Evolutionary conservation across 2,329 filamentous ascomycete species (phyloP), one percentile per base, ranked within the genome.

Genomic region (Neurospora sp.): DNA sequence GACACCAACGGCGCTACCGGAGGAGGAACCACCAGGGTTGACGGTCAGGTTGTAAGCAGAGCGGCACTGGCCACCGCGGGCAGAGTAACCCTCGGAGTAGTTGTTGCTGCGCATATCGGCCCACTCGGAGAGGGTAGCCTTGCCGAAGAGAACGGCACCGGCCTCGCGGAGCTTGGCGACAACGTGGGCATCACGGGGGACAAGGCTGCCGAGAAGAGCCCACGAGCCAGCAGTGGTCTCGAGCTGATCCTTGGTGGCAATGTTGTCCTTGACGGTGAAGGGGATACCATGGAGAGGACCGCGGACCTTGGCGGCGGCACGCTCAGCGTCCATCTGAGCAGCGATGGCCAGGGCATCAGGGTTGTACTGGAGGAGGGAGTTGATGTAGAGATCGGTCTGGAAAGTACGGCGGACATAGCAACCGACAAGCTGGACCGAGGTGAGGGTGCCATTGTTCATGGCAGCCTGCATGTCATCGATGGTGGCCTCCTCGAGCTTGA

Each of bases 221-320:
- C 83, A 89, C 75, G 85, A 88, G 0, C 91, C 91, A 0, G 91
- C 90, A 0, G 91, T 93, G 0, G 91, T 93, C 76, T 93, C 85
- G 84, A 93, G 86, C 68, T 85, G 85, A 77, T 92, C 91, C 72
- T 87, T 88, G 8, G 86, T 88, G 33, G 84, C 88, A 69, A 92
- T 90, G 76, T 90, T 91, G 76, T 93, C 91, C 79, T 93, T 93
- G 73, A 92, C 86, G 2, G 90, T 82, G 77, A 91, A 91, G 0
- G 91, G 91, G 62, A 94, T 91, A 3, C 91, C 91, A 77, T 93
- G 91, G 1, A 94, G 82, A 0, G 87, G 87, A 1, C 90, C 52
- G 52, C 89, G 85, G 10, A 88, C 77, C 46, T 80, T 81, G 33
- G 88, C 88, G 1, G 79, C 75, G 12, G 77, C 76, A 19, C 91